Base-by-base conservation (phyloP, 306 rosid species). In the Lathyrus oleraceus region DNA sequence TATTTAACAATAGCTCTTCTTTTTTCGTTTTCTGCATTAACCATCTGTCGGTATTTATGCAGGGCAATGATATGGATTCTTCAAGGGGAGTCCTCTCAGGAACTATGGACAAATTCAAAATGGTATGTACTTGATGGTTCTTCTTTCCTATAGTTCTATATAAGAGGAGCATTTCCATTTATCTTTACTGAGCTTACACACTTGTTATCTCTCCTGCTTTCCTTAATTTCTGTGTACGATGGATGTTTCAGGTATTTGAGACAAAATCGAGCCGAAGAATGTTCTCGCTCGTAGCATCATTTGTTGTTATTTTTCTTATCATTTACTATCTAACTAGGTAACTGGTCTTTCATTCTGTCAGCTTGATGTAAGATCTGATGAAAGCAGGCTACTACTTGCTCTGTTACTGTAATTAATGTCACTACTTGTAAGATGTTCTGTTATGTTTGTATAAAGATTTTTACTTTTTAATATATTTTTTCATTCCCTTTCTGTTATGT, bases 11-110 rank as follows among this genome's bases (percentile, higher is more conserved):
- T 61, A 66, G 10, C 51, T 66, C 28, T 75, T 23, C 28, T 14
- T 62, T 59, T 70, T 12, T 64, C 0, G 2, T 43, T 60, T 61
- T 78, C 45, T 66, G 65, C 39, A 70, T 71, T 44, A 59, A 19
- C 71, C 20, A 70, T 66, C 38, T 51, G 52, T 23, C 65, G 77
- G 65, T 61, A 36, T 28, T 70, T 10, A 78, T 70, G 19, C 40
- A 93, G 98, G 96, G 98, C 54, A 86, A 86, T 64, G 96, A 86
- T 88, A 93, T 93, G 96, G 98, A 93, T 82, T 53, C 96, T 56
- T 93, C 98, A 56, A 86, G 98, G 80, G 98, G 98, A 36, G 78
- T 88, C 81, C 87, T 93, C 58, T 82, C 98, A 10, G 96, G 96
- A 76, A 90, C 96, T 14, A 90, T 93, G 96, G 96, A 93, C 82